These are phyloP conservation scores for Paracoccidioides lutzii DNA, from an alignment of 2,329 filamentous ascomycete genomes.

Conservation along the genomic window DNA sequence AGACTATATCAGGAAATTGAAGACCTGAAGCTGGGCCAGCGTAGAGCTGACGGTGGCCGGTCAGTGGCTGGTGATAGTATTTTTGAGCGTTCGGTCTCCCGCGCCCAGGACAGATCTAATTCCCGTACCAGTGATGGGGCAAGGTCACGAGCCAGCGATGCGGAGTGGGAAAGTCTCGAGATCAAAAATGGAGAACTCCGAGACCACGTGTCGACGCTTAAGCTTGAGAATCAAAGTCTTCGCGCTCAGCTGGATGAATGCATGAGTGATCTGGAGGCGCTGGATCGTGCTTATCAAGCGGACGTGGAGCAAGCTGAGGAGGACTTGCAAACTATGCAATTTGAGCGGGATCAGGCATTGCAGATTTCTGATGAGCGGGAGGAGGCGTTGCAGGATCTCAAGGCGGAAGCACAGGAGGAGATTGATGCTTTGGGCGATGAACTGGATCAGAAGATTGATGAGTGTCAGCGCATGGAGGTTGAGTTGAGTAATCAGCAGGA, in stretches of 20 bases:
- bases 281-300: slow-evolving; percentile 60
- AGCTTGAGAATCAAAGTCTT: slow-evolving; percentile 80
- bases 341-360: slow-evolving; percentile 75
- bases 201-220: slow-evolving; percentile 74
- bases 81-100: slow-evolving; percentile 83
- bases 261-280: slow-evolving; percentile 64
- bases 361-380: slow-evolving; percentile 57
- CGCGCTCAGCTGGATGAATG: slow-evolving; percentile 70
- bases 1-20: slow-evolving; percentile 94
- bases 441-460: slow-evolving; percentile 57
- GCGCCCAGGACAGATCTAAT: slow-evolving; percentile 59
- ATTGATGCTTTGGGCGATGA: slow-evolving; percentile 49
- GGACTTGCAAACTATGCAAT: slow-evolving; percentile 64
- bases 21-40: slow-evolving; percentile 78
- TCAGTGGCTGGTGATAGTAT: slow-evolving; percentile 71
- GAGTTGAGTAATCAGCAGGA: slow-evolving; percentile 67
- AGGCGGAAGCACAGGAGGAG: slow-evolving; percentile 46
- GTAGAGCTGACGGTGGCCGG: slow-evolving; percentile 50
- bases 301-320: slow-evolving; percentile 69
- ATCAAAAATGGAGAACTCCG: slow-evolving; percentile 69
- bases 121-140: slow-evolving; percentile 62
- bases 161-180: slow-evolving; percentile 75
- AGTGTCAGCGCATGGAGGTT: slow-evolving; percentile 55
- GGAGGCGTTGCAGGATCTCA: slow-evolving; percentile 36
- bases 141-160: slow-evolving; percentile 53